Conservation (phyloP, 768 basidiomycete genomes). For the Pleurotus salmoneostramineus region DNA sequence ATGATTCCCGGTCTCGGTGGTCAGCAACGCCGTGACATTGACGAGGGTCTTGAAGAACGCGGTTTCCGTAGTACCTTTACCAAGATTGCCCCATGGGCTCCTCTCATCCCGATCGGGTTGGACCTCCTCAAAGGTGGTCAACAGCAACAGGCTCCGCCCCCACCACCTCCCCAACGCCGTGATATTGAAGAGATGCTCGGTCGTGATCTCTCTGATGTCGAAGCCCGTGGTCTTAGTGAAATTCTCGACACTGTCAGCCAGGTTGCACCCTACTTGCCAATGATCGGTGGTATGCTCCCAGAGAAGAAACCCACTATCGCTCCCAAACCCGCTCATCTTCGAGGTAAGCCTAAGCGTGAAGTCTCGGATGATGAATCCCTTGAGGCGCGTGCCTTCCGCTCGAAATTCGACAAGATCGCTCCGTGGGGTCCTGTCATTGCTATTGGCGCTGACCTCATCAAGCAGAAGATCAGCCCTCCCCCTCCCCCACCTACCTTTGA, state of each 20-base stretch:
- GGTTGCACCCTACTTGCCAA: constrained; percentile 2
- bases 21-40: not conserved
- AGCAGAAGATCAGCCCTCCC: constrained; percentile 2
- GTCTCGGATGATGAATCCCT: not conserved
- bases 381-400: not conserved
- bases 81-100: not conserved
- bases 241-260: constrained; percentile 7
- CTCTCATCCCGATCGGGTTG: constrained; percentile 1
- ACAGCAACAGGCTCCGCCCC: not conserved
- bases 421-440: constrained; percentile 5
- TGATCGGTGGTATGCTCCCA: constrained; percentile 5
- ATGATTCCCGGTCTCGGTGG: constrained; percentile 1
- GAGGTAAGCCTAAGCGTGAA: constrained; percentile 3
- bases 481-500: not conserved
- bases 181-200: constrained; percentile 6
- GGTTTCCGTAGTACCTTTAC: not conserved
- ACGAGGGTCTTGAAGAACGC: not conserved
- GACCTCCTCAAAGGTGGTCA: not conserved
- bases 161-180: constrained; percentile 4
- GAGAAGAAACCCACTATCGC: not conserved
- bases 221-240: not conserved
- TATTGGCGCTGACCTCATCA: constrained; percentile 4
- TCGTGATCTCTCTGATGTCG: not conserved
- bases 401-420: constrained; percentile 1
- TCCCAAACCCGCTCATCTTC: not conserved